Percentiles rank a stretch among this genome's conserved stretches.
Conservation (phyloP, 352 stramenopile species). For the Globisporangium camurandrum region DNA sequence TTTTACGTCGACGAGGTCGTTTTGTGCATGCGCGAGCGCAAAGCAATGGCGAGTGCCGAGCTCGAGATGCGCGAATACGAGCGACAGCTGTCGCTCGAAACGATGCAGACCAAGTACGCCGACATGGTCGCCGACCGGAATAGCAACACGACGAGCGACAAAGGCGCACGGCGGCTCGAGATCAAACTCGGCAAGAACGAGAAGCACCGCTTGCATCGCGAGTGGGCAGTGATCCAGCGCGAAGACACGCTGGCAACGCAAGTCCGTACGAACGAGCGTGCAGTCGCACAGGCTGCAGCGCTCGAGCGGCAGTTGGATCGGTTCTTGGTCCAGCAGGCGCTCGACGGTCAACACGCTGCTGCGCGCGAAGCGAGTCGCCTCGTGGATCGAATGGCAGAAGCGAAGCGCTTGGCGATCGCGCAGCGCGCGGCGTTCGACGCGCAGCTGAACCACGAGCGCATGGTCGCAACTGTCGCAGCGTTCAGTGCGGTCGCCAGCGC, state of each 20-base stretch:
- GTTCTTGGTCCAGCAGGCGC: slow-evolving; percentile 53
- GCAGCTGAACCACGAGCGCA: slow-evolving; percentile 54
- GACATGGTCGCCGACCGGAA: slow-evolving; percentile 57
- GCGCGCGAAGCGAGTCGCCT: slow-evolving; percentile 37
- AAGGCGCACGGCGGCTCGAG: slow-evolving; percentile 54
- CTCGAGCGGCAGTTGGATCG: slow-evolving; percentile 52
- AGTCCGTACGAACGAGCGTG: slow-evolving; percentile 42
- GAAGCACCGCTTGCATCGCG: slow-evolving; percentile 58
- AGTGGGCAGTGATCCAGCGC: slow-evolving; percentile 56
- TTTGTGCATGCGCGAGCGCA: slow-evolving; percentile 48
- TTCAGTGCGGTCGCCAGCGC: slow-evolving; percentile 23
- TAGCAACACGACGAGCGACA: slow-evolving; percentile 37
- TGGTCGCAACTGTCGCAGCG: slow-evolving; percentile 55
- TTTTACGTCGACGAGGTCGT: slow-evolving; percentile 69
- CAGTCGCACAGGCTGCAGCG: slow-evolving; percentile 27
- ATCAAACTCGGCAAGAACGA: slow-evolving; percentile 80
- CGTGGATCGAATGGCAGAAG: slow-evolving; percentile 35
- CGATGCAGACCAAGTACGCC: slow-evolving; percentile 71
- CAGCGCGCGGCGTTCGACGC: slow-evolving; percentile 35
- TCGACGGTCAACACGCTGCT: slow-evolving; percentile 34
- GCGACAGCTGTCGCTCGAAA: slow-evolving; percentile 50
- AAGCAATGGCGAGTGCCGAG: slow-evolving; percentile 54
- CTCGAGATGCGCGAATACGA: slow-evolving; percentile 67
- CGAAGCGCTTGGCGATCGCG: slow-evolving; percentile 33
- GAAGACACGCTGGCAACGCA: slow-evolving; percentile 61